Evolutionary conservation across 2,329 filamentous ascomycete species (phyloP), one percentile per base, ranked within the genome.

Genomic region (Fusarium concolor): DNA sequence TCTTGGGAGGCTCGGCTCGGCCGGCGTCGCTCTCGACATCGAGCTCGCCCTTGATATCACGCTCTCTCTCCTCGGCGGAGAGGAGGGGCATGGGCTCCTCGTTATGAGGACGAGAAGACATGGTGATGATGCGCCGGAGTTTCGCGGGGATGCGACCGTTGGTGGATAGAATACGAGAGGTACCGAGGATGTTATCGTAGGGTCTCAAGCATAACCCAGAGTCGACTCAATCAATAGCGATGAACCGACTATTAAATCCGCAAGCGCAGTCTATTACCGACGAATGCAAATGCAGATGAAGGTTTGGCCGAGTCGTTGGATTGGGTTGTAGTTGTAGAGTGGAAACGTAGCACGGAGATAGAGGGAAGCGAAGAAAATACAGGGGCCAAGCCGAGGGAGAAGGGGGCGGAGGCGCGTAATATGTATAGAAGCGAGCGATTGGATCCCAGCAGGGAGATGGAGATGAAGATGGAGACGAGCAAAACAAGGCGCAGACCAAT

Each of bases 21-120:
- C 70, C 75, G 28, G 73, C 70, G 28, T 74, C 72, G 60, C 71
- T 71, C 65, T 80, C 79, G 39, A 80, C 47, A 52, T 80, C 79
- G 33, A 72, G 58, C 26, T 69, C 65, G 38, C 74, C 56, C 68
- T 79, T 79, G 22, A 62, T 56, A 46, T 77, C 76, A 24, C 56
- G 68, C 26, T 77, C 72, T 62, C 73, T 72, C 65, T 77, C 72
- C 56, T 77, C 76, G n/a, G 73, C 55, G 53, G 72, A 71, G 56
- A 79, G 71, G 28, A 77, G 72, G 37, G 74, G 71, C 38, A 75
- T 69, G 41, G 75, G 74, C 60, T 78, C 78, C 42, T 79, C 73
- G 9, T 70, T 68, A 22, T 76, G 71, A 29, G 70, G 74, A 38
- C 73, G 76, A 64, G 77, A 71, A 68, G 77, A 71, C 79, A 80